Base-by-base conservation (phyloP, 192 early-diverging fungal species). In the Coemansia sp. region DNA sequence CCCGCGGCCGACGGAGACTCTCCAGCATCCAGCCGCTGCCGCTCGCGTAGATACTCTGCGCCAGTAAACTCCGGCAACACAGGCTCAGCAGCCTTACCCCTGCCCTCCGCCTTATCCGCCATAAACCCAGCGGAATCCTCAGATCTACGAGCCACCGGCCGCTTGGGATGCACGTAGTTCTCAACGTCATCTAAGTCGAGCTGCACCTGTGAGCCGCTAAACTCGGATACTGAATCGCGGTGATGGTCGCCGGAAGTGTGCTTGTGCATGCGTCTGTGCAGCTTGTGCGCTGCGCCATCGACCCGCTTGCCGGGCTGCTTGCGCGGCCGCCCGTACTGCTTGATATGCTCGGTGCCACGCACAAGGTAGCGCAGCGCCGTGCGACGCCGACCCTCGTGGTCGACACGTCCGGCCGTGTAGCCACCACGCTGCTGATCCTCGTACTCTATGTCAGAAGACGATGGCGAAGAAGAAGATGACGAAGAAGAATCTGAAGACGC, bases 271-370 rank as follows among this genome's bases (percentile, higher is more conserved):
- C 57, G 57, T 21, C 63, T 59, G 24, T 67, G 71, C 49, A 73
- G 42, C 37, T 46, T 55, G 24, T 45, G 27, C n/a, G 39, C 44
- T 6, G 51, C 52, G 17, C 46, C 41, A 6, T 14, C 15, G 6
- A 33, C 47, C 1, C 25, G 15, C 18, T 30, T 39, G 10, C 25
- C 42, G 42, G 6, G 42, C 45, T 23, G 7, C 24, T 27, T 58
- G 14, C 39, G 46, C 11, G 50, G 61, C 30, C 61, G 17, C 3
- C 64, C 61, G 24, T 67, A 77, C 27, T 71, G 74, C 48, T 70
- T 77, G 34, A 72, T 65, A 17, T 79, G 76, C 56, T 79, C 76
- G 6, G 76, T 79, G 49, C 76, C 76, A n/a, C 70, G 70, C 40
- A 79, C 62, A 55, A 77, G 40, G 55, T 77, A 71, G 21, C 74